Conservation (phyloP, 139 green algal genomes). For the Coccomyxa sp. region DNA sequence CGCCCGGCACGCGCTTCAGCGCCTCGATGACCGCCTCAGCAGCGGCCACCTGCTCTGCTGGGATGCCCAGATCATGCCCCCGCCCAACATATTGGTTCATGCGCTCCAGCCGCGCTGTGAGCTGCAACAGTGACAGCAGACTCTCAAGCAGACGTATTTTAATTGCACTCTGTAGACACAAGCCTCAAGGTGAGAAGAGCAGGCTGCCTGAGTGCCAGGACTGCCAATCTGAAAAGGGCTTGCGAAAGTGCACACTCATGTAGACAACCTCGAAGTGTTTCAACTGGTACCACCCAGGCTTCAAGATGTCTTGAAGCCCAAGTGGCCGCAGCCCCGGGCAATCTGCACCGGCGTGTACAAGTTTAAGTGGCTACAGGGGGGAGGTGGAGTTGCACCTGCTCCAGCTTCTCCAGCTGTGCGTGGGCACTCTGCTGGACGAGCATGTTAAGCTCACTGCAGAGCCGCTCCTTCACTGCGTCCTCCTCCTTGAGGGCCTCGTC, state of each 20-base stretch:
- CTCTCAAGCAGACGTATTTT: neutral
- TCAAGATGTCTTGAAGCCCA: too few relatives aligned
- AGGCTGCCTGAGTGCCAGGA: too few relatives aligned
- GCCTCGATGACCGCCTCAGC: neutral
- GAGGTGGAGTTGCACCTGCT: slow-evolving; percentile 19
- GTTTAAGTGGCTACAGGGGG: too few relatives aligned
- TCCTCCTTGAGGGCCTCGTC: slow-evolving; percentile 33
- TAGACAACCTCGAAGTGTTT: too few relatives aligned
- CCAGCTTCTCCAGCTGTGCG: slow-evolving; percentile 48
- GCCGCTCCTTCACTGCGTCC: slow-evolving; percentile 47
- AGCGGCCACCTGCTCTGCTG: neutral
- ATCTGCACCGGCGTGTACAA: too few relatives aligned
- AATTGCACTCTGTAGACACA: too few relatives aligned
- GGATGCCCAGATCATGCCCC: neutral
- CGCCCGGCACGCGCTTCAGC: neutral
- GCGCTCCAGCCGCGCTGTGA: slow-evolving; percentile 1
- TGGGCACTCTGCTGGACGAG: slow-evolving; percentile 48
- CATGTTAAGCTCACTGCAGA: slow-evolving; percentile 58
- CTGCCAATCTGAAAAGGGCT: too few relatives aligned
- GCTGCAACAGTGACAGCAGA: neutral
- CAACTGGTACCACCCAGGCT: too few relatives aligned
- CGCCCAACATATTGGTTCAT: neutral
- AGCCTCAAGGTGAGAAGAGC: too few relatives aligned
- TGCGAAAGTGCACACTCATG: too few relatives aligned
- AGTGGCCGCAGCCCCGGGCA: too few relatives aligned